phyloP scores from a whole-genome alignment of 73 alveolate species.

The Blepharisma japonicum region DNA sequence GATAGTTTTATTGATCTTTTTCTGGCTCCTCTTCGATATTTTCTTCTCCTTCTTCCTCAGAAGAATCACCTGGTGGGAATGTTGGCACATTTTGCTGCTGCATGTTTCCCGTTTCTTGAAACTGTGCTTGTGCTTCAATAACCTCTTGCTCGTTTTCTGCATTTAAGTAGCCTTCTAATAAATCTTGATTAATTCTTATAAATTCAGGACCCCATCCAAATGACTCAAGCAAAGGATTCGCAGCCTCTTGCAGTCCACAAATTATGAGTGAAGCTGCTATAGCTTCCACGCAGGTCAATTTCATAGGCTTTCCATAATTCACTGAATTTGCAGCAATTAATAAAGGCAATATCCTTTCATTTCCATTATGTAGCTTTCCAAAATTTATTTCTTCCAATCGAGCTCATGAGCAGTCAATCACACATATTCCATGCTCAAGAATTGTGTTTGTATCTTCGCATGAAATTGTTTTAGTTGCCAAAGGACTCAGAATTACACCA shows the following conservation, averaged over 20 bases:
- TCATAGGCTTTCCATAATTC: constrained; percentile 89
- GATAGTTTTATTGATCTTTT: neutral
- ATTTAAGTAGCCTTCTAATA: constrained; percentile 60
- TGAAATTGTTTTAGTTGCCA: constrained; percentile 78
- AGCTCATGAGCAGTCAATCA: constrained; percentile 97
- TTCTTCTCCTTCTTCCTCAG: constrained; percentile 34
- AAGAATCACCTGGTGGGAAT: neutral
- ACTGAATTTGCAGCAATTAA: constrained; percentile 96
- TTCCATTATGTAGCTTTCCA: constrained; percentile 69
- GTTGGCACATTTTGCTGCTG: constrained; percentile 14
- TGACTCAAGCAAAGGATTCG: constrained; percentile 76
- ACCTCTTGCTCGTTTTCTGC: constrained; percentile 62
- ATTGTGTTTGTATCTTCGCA: constrained; percentile 85
- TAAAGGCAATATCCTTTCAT: constrained; percentile 88
- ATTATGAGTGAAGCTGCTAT: constrained; percentile 88
- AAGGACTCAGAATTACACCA: constrained; percentile 92
- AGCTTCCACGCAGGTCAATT: constrained; percentile 96
- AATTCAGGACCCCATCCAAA: constrained; percentile 95
- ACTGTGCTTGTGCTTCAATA: constrained; percentile 65
- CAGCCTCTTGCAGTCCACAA: constrained; percentile 84
- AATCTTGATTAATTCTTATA: constrained; percentile 81
- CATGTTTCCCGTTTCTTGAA: constrained; percentile 36
- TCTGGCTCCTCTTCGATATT: neutral
- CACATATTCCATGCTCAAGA: constrained; percentile 87
- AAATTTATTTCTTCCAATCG: constrained; percentile 72